These are phyloP conservation scores for Microcyclospora pomicola DNA, from an alignment of 2,329 filamentous ascomycete genomes.

Conservation along the genomic window DNA sequence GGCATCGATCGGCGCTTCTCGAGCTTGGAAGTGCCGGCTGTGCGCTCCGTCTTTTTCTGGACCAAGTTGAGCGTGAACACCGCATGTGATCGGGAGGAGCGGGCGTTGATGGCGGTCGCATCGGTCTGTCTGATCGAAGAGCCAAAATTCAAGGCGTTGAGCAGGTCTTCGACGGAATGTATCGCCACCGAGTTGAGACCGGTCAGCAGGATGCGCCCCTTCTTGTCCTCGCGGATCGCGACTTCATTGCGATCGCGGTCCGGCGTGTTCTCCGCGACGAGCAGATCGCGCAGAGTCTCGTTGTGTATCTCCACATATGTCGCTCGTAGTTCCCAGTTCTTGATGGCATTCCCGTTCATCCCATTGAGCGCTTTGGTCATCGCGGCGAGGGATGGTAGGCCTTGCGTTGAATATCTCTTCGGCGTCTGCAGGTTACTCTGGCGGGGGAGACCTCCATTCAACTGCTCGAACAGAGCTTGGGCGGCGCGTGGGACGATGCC, in stretches of 20 bases:
- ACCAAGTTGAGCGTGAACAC: constrained; percentile 92
- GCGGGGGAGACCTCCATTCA: constrained; percentile 53
- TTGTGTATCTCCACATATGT: constrained; percentile 79
- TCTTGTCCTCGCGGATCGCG: constrained; percentile 86
- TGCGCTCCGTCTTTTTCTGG: constrained; percentile 55
- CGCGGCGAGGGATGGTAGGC: constrained; percentile 32
- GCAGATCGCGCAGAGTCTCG: constrained; percentile 80
- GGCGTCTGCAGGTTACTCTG: constrained; percentile 65
- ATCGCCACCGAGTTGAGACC: constrained; percentile 79
- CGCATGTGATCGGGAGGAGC: constrained; percentile 92
- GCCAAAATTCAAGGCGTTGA: constrained; percentile 80
- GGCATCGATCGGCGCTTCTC: constrained; percentile 85
- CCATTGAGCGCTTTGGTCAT: constrained; percentile 25
- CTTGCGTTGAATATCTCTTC: constrained; percentile 56
- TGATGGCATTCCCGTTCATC: constrained; percentile 36
- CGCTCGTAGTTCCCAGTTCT: constrained; percentile 80
- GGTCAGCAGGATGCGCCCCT: constrained; percentile 86
- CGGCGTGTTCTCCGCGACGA: constrained; percentile 62
- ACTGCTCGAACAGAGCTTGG: constrained; percentile 70
- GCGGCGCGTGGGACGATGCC: constrained; percentile 94
- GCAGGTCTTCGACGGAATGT: constrained; percentile 80
- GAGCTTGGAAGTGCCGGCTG: constrained; percentile 35
- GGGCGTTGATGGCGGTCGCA: constrained; percentile 91
- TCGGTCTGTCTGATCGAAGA: constrained; percentile 93
- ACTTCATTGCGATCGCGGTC: constrained; percentile 59